These are phyloP conservation scores for Pythium sukuiense DNA, from an alignment of 352 stramenopile genomes.

Conservation along the genomic window DNA sequence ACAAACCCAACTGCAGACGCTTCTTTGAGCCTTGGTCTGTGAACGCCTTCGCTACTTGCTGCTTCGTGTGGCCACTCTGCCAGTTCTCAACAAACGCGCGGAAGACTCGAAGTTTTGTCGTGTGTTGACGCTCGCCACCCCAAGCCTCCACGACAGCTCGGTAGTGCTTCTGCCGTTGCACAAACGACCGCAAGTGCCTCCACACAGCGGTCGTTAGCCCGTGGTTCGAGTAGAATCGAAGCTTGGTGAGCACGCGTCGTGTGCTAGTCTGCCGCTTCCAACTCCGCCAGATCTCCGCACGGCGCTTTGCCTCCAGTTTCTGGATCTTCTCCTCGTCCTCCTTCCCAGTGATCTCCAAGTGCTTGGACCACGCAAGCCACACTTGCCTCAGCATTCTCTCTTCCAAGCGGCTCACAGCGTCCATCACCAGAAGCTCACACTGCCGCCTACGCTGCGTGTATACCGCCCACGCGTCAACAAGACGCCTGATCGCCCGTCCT, in stretches of 20 bases:
- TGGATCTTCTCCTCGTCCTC: neutral
- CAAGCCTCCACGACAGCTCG: neutral
- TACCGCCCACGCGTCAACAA: neutral
- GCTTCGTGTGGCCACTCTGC: neutral
- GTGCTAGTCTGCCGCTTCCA: slow-evolving; percentile 1
- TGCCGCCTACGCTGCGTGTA: slow-evolving; percentile 1
- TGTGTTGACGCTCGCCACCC: neutral
- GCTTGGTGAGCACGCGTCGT: neutral
- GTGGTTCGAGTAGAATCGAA: neutral
- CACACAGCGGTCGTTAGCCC: neutral
- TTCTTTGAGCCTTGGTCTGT: too few species aligned
- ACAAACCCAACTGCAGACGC: slow-evolving; percentile 3
- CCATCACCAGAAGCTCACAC: slow-evolving; percentile 2
- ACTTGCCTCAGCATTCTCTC: neutral
- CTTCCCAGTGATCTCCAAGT: neutral
- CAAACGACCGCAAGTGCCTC: neutral
- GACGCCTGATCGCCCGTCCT: neutral
- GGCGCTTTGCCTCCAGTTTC: neutral
- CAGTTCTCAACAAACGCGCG: neutral
- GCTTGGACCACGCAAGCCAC: neutral
- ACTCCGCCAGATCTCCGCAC: neutral
- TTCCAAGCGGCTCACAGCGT: neutral
- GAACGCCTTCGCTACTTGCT: neutral
- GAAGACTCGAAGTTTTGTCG: neutral
- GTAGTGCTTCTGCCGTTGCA: neutral